Evolutionary conservation across 495 filamentous ascomycete species (phyloP).

Genomic region (Neohortaea acidophila): DNA sequence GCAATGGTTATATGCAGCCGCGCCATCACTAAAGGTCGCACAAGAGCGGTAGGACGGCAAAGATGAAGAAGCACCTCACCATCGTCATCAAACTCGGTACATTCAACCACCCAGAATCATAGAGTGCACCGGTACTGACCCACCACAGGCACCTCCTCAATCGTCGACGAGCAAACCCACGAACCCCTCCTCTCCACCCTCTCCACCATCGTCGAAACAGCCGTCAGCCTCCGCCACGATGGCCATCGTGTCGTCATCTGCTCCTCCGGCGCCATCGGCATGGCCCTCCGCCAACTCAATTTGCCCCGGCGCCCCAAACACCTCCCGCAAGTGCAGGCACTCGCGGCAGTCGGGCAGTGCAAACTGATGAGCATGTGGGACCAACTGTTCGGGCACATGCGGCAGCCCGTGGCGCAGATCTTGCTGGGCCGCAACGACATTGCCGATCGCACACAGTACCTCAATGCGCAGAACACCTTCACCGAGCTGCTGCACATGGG

Average conservation of each 20-base stretch:
- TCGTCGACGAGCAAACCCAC: conserved; percentile 94
- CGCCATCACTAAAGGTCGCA: too few species aligned
- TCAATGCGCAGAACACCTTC: conserved; percentile 91
- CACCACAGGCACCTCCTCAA: conserved; percentile 76
- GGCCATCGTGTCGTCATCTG: conserved; percentile 90
- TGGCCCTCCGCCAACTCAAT: conserved; percentile 79
- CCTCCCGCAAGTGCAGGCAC: conserved; percentile 74
- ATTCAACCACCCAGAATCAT: too few species aligned
- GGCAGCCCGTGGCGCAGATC: conserved; percentile 86
- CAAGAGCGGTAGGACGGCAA: too few species aligned
- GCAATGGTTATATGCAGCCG: too few species aligned
- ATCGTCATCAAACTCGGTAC: conserved; percentile 91
- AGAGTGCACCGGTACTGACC: conserved; percentile 1
- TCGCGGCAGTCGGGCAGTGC: conserved; percentile 93
- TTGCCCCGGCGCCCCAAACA: conserved; percentile 78
- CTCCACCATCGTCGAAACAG: conserved; percentile 82
- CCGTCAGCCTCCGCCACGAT: conserved; percentile 67
- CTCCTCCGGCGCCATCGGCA: conserved; percentile 90
- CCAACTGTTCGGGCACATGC: conserved; percentile 68
- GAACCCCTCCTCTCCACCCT: conserved; percentile 87
- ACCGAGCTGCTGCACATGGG: conserved; percentile 82
- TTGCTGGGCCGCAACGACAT: conserved; percentile 94
- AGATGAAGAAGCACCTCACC: conserved; percentile 46
- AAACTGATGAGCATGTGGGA: conserved; percentile 94
- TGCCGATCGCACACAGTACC: conserved; percentile 87